Evolutionary conservation across 1,139 yeast genomes (phyloP), one percentile per base, ranked within the genome.

Genomic region (Suhomyces bolitotheri): DNA sequence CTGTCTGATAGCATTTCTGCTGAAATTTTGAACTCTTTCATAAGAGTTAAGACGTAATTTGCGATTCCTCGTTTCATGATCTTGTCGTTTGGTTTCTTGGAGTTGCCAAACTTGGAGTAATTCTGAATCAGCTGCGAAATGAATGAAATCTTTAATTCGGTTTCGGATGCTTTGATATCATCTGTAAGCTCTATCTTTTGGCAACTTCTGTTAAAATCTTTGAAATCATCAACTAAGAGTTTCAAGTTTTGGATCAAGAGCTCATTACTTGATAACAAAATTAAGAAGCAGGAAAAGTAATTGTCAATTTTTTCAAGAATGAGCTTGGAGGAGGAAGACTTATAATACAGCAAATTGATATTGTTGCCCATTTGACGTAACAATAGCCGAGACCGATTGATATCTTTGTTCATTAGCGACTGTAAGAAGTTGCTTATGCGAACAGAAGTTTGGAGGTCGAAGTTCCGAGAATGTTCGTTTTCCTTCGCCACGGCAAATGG

Each of bases 251-350:
- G 47, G 22, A 49, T 34, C 9, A 33, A 28, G 9, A 45, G 13
- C 9, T 27, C 16, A 16, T 39, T 37, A 5, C 26, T 26, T 10
- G 32, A 22, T 3, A 39, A 29, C 10, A 49, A 38, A 5, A 52
- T 36, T 14, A 30, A 27, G 16, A 51, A 37, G 22, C 53, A 50
- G 3, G 56, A 51, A 16, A 36, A 44, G 32, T 48, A 52, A 16
- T 32, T 39, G 16, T 41, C 40, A 5, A 41, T 26, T 4, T 43
- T 38, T 10, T 34, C 40, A 3, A 25, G n/a, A 1, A 34, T 16
- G n/a, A 16, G 14, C 8, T 16, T 23, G 10, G 38, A 27, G 5
- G 36, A 15, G 3, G 29, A 13, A 5, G 24, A 9, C 8, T 31
- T 33, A 21, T 25, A 29, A 24, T 33, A 26, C 9, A 25, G 29